Conservation (phyloP, 2,329 filamentous ascomycete species). For the Xylaria polymorpha region DNA sequence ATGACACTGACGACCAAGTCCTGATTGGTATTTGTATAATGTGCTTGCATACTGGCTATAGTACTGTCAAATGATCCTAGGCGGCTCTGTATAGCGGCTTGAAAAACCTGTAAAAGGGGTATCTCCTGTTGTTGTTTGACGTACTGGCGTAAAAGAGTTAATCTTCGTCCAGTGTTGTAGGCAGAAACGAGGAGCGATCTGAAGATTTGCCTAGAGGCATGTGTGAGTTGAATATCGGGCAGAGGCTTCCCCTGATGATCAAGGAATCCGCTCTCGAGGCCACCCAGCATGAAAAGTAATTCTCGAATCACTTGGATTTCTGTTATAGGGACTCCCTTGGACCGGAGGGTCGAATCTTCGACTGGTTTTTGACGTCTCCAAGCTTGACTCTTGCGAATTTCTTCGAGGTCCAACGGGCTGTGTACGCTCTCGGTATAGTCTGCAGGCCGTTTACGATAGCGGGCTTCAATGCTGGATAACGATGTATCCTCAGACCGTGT, state of each 20-base stretch:
- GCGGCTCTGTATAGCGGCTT: conserved; percentile 68
- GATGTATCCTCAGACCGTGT: conserved; percentile 53
- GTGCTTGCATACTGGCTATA: conserved; percentile 70
- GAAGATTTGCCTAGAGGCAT: conserved; percentile 63
- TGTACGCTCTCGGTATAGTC: conserved; percentile 54
- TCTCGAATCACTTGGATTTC: conserved; percentile 83
- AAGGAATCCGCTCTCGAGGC: conserved; percentile 80
- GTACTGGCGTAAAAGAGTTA: conserved; percentile 61
- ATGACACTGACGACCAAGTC: conserved; percentile 75
- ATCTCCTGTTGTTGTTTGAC: conserved; percentile 58
- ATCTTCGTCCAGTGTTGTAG: conserved; percentile 59
- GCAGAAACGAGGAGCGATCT: conserved; percentile 60
- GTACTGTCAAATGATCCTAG: conserved; percentile 68
- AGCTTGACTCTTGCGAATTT: conserved; percentile 57
- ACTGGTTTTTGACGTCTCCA: conserved; percentile 54
- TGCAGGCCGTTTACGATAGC: conserved; percentile 44
- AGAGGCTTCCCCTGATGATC: conserved; percentile 55
- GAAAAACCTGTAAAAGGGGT: conserved; percentile 77
- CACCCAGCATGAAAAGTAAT: conserved; percentile 85
- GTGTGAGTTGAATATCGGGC: conserved; percentile 58
- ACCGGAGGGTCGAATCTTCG: conserved; percentile 49
- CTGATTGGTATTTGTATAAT: conserved; percentile 64
- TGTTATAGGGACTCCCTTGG: conserved; percentile 63
- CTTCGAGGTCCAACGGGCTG: conserved; percentile 52
- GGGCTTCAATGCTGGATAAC: conserved; percentile 49